phyloP scores from a whole-genome alignment of 2,329 filamentous ascomycete species.

The Aspergillus pseudotamarii region DNA sequence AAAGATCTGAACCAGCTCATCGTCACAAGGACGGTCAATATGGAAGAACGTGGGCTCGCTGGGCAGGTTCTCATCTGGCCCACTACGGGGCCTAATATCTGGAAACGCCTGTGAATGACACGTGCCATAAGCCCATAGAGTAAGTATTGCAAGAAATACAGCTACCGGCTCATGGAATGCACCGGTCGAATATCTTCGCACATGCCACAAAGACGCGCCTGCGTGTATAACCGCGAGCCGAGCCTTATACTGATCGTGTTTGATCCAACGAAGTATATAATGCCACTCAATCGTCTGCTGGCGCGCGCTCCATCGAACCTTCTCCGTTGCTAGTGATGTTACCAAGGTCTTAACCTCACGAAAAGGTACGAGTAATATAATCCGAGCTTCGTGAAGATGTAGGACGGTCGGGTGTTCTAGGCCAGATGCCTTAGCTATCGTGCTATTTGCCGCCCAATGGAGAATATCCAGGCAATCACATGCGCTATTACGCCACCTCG shows the following conservation, averaged over 20 bases:
- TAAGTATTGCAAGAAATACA: conserved; percentile 50
- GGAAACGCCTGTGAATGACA: conserved; percentile 31
- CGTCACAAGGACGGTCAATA: conserved; percentile 59
- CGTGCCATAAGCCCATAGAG: conserved; percentile 52
- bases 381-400: conserved; percentile 58
- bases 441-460: conserved; percentile 61
- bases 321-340: conserved; percentile 36
- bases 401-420: conserved; percentile 59
- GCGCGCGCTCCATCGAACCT: conserved; percentile 33
- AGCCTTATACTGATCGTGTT: conserved; percentile 59
- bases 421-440: conserved; percentile 52
- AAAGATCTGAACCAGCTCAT: conserved; percentile 61
- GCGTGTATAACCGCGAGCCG: conserved; percentile 59
- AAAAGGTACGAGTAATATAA: conserved; percentile 56
- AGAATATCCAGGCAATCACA: conserved; percentile 56
- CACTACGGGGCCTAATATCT: conserved; percentile 30
- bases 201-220: conserved; percentile 56
- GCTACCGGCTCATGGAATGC: conserved; percentile 53
- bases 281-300: conserved; percentile 38
- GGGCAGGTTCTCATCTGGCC: conserved; percentile 16
- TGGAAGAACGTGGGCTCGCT: conserved; percentile 51
- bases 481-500: conserved; percentile 49
- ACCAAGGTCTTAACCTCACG: conserved; percentile 50
- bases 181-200: conserved; percentile 52
- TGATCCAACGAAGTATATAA: conserved; percentile 53